Evolutionary conservation across 2,329 filamentous ascomycete species (phyloP).

Genomic region (Colletotrichum limetticola): DNA sequence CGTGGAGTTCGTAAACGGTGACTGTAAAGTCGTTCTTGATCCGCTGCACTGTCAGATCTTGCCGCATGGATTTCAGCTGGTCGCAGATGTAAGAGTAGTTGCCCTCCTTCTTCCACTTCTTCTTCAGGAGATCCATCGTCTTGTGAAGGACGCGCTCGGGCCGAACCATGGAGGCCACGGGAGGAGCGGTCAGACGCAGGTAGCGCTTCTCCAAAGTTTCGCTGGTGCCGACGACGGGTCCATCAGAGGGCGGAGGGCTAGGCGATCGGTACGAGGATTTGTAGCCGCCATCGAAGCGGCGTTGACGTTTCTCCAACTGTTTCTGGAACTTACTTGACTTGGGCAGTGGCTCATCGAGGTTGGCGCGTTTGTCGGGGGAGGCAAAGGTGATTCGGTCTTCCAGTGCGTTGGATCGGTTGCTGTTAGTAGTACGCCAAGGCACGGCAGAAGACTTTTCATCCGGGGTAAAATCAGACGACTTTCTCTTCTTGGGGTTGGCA

Average conservation of each 20-base stretch:
- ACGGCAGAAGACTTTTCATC: slow-evolving; percentile 65
- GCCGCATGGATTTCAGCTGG: slow-evolving; percentile 97
- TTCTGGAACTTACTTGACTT: slow-evolving; percentile 89
- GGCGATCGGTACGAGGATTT: slow-evolving; percentile 66
- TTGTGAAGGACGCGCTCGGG: slow-evolving; percentile 83
- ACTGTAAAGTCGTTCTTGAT: slow-evolving; percentile 98
- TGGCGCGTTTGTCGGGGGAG: slow-evolving; percentile 57
- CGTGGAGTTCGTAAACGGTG: slow-evolving; percentile 96
- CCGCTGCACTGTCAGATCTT: slow-evolving; percentile 97
- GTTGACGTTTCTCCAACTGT: slow-evolving; percentile 87
- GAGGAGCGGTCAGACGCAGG: slow-evolving; percentile 90
- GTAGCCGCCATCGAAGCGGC: slow-evolving; percentile 81
- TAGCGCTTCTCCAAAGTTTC: slow-evolving; percentile 91
- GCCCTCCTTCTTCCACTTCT: slow-evolving; percentile 92
- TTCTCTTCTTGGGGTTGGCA: slow-evolving; percentile 78
- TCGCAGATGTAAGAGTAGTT: slow-evolving; percentile 99
- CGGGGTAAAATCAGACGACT: slow-evolving; percentile 74
- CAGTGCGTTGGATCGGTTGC: slow-evolving; percentile 57
- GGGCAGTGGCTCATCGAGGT: slow-evolving; percentile 53
- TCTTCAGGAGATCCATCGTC: slow-evolving; percentile 88
- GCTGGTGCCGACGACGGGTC: slow-evolving; percentile 87
- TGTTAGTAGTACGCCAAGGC: slow-evolving; percentile 81
- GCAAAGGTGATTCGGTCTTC: slow-evolving; percentile 81
- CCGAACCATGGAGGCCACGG: slow-evolving; percentile 88
- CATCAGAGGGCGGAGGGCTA: slow-evolving; percentile 66